A percentile compares a stretch with the other conserved stretches of the same genome.
Evolutionary conservation across 2,329 filamentous ascomycete species (phyloP).

Genomic region (Lecanicillium sp.): DNA sequence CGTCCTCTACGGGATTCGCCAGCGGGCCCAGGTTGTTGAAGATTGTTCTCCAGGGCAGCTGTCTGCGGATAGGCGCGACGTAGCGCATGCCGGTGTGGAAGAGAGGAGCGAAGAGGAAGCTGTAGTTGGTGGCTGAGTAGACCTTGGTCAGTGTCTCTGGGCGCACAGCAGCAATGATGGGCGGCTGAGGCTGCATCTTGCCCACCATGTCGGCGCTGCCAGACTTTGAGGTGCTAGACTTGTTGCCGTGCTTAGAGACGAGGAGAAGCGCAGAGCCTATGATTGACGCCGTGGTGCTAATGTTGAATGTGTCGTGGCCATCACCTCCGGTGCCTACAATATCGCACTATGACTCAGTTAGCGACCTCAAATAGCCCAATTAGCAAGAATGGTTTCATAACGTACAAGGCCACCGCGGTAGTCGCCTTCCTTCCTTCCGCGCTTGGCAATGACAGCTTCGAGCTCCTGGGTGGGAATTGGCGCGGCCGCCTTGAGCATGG

Average conservation of each 20-base stretch:
- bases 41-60: constrained; percentile 89
- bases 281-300: constrained; percentile 91
- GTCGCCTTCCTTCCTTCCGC: constrained; percentile 57
- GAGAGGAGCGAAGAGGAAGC: constrained; percentile 89
- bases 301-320: constrained; percentile 96
- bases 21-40: constrained; percentile 95
- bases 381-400: too few species aligned
- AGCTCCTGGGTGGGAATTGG: constrained; percentile 60
- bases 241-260: constrained; percentile 92
- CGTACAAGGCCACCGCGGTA: constrained; percentile 81
- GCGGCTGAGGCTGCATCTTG: constrained; percentile 63
- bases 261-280: constrained; percentile 78
- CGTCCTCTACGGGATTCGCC: constrained; percentile 78
- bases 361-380: not conserved
- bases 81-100: constrained; percentile 95
- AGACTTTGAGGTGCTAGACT: constrained; percentile 89
- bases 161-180: constrained; percentile 65
- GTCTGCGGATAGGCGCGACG: constrained; percentile 75
- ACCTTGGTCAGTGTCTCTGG: constrained; percentile 63
- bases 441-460: constrained; percentile 49
- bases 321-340: constrained; percentile 97
- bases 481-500: constrained; percentile 76
- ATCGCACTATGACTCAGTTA: constrained; percentile 65
- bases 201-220: constrained; percentile 89
- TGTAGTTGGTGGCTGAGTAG: constrained; percentile 79